Percentiles rank a stretch among this genome's conserved stretches.
phyloP scores from a whole-genome alignment of 495 filamentous ascomycete genomes.

The Cercophora sp. region DNA sequence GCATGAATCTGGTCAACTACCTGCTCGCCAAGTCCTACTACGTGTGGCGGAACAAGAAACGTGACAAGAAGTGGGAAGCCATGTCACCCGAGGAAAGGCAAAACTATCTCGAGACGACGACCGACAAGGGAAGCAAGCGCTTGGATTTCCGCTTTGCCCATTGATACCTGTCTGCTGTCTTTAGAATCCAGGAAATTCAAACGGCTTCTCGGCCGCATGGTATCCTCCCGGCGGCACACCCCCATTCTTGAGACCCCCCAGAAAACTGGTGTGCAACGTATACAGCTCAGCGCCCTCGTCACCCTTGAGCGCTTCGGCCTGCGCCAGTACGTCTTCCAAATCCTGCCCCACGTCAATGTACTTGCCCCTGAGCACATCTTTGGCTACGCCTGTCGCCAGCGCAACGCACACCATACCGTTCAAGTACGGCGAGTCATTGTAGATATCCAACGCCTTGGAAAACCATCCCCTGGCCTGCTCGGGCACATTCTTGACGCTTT shows the following conservation, averaged over 20 bases:
- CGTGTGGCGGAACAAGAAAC: constrained; percentile 50
- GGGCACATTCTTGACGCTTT: constrained; percentile 22
- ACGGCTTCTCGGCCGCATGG: constrained; percentile 14
- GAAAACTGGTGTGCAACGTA: constrained; percentile 24
- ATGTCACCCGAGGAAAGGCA: constrained; percentile 61
- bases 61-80: constrained; percentile 40
- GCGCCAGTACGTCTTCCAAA: constrained; percentile 29
- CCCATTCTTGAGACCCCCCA: constrained; percentile 24
- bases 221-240: constrained; percentile 17
- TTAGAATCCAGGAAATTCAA: constrained; percentile 31
- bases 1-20: constrained; percentile 54
- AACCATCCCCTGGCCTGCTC: constrained; percentile 15
- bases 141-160: constrained; percentile 53
- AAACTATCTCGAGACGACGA: constrained; percentile 61
- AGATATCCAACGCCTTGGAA: constrained; percentile 22
- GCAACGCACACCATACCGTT: constrained; percentile 35
- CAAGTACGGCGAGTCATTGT: constrained; percentile 33
- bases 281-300: constrained; percentile 24
- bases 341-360: constrained; percentile 34
- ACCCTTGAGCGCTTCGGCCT: constrained; percentile 19
- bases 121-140: constrained; percentile 68
- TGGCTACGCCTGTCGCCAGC: constrained; percentile 27
- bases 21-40: constrained; percentile 60
- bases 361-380: constrained; percentile 22
- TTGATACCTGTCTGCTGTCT: no score